Evolutionary conservation across 2,329 filamentous ascomycete genomes (phyloP), one percentile per base, ranked within the genome.

Genomic region (Neospermospora avenae): DNA sequence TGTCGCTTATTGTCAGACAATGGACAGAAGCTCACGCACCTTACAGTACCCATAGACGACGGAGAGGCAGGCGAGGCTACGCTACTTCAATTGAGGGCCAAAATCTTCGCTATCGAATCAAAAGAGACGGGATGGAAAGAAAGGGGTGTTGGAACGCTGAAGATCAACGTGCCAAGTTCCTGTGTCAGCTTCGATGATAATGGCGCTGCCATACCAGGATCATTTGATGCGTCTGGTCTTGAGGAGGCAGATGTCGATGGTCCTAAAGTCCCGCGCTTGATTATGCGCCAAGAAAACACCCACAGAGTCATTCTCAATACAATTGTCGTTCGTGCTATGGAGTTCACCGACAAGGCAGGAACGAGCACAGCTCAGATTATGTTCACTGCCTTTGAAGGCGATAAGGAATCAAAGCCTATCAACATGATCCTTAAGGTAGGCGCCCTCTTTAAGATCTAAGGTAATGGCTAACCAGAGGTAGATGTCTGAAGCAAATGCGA

Each of bases 221-320:
- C 78, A 16, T 86, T 86, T 58, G 82, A 86, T 66, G 78, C 78
- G 18, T 84, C 83, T 4, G 79, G 81, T 54, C 74, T 79, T 3
- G 77, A 81, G 18, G 76, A 78, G 1, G 73, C 72, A 11, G 66
- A 70, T 20, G 68, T 67, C 20, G 71, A 68, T 44, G 68, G 67
- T 18, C 74, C 77, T 55, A 78, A 67, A 65, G 61, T 84, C 59
- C 81, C 88, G 24, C 88, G 93, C 44, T 83, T 98, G 66, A 83
- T 98, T 63, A 92, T 97, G 86, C 88, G 93, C 18, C 91, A 96
- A 67, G 93, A 97, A 70, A 91, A 92, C 62, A 95, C 91, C 0
- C 86, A 93, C 69, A 85, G 91, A 22, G 86, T 98, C 57, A 87
- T 96, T 63, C 79, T 98, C 54, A 98, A 98, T 76, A 91, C 89